Evolutionary conservation across 176 grass and related monocot genomes (phyloP), one percentile per base, ranked within the genome.

Genomic region (Olyra latifolia): DNA sequence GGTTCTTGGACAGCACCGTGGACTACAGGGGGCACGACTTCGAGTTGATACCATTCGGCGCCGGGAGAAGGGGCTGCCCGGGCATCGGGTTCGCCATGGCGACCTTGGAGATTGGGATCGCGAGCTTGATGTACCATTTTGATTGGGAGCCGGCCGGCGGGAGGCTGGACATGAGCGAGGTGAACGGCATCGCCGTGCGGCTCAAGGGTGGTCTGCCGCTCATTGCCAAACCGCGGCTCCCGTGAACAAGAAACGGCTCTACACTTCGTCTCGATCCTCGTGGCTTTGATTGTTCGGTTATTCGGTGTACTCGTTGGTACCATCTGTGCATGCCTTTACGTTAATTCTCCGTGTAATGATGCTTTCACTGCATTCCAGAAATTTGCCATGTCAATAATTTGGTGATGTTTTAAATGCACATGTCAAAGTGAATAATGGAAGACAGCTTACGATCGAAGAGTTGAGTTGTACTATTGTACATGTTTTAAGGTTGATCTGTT

Each of bases 31-130:
- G 87, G 3, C 41, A 69, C 13, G 69, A 89, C 45, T 76, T 89
- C 27, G 53, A 29, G 63, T 62, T 84, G n/a, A 46, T 85, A n/a
- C 87, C 87, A 3, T 85, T 89, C 13, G 82, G 87, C 6, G 46
- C 70, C 0, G 82, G 82, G 30, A 75, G 87, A 29, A 81, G 87
- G 63, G 71, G 39, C 13, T 89, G 87, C 9, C 77, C 82, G 0
- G 83, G 62, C 32, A 47, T 89, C 2, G 24, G 64, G 6, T 79
- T 86, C 32, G 62, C 83, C 11, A 9, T 13, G 9, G 0, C 82
- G 1, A 56, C 70, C 4, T 0, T 76, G 0, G 81, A 84, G 40
- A 32, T 84, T 13, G 49, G 72, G 6, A 45, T 84, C 23, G 71
- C 82, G 10, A 84, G 64, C 53, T 24, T 77, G 15, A 2, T 84